These are phyloP conservation scores for Entonaema liquescens DNA, from an alignment of 495 filamentous ascomycete species.

Conservation along the genomic window DNA sequence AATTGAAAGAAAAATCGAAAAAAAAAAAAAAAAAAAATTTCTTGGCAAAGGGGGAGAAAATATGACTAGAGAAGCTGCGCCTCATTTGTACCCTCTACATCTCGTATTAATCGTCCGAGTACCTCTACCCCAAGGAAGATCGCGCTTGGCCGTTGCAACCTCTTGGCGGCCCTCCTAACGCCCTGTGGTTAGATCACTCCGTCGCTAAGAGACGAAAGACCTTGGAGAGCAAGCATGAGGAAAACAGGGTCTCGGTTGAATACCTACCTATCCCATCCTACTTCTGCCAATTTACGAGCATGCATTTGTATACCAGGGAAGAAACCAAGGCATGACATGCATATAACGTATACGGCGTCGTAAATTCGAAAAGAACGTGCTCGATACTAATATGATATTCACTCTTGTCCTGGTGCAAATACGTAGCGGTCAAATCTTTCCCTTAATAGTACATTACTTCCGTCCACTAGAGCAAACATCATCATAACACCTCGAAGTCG, in stretches of 20 bases:
- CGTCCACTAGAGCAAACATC: conserved; percentile 29
- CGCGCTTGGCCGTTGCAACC: conserved; percentile 13
- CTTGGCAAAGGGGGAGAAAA: conserved; percentile 9
- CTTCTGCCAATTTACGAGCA: neutral
- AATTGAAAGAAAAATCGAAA: too few relatives aligned
- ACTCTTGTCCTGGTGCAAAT: conserved; percentile 34
- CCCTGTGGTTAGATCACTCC: conserved; percentile 15
- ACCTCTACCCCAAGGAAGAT: conserved; percentile 28
- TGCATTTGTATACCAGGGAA: neutral
- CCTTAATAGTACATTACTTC: conserved; percentile 43
- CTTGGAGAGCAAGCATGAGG: conserved; percentile 7
- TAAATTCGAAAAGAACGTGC: neutral
- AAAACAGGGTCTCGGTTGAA: conserved; percentile 8
- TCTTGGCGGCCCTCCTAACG: conserved; percentile 33
- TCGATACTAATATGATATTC: conserved; percentile 35
- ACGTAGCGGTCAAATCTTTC: conserved; percentile 37
- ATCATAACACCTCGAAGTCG: conserved; percentile 36
- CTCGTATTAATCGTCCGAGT: conserved; percentile 34
- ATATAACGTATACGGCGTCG: neutral
- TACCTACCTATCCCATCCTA: neutral
- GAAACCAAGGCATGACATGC: neutral
- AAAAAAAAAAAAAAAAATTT: neutral
- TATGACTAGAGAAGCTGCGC: conserved; percentile 27
- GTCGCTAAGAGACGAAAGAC: conserved; percentile 25
- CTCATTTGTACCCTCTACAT: conserved; percentile 31